phyloP scores from a whole-genome alignment of 371 early-diverging fungal genomes.

The Apophysomyces elegans region DNA sequence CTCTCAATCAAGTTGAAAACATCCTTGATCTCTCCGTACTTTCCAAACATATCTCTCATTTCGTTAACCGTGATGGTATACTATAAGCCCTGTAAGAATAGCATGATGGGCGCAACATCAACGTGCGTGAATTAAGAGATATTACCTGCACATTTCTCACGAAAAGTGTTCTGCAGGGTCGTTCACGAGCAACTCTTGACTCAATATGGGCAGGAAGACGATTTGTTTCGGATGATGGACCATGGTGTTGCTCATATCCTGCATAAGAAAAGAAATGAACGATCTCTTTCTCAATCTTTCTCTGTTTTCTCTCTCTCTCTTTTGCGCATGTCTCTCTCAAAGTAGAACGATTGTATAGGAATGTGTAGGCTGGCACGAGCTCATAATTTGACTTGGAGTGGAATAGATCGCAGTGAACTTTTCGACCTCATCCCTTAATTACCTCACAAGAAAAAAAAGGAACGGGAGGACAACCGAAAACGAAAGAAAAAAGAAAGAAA shows the following conservation, averaged over 20 bases:
- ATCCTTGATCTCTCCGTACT: constrained; percentile 57
- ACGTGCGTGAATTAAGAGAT: background rate
- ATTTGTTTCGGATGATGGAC: constrained; percentile 6
- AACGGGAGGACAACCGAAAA: too few relatives aligned
- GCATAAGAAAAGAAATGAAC: constrained; percentile 8
- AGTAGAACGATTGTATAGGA: background rate
- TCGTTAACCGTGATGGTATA: constrained; percentile 22
- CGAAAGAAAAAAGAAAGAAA: background rate
- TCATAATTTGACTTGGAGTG: background rate
- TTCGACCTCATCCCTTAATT: background rate
- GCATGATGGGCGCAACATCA: background rate
- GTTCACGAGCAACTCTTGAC: constrained; percentile 50
- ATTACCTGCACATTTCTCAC: constrained; percentile 63
- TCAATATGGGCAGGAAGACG: constrained; percentile 45
- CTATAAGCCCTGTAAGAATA: constrained; percentile 8
- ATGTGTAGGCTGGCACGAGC: background rate
- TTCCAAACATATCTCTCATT: constrained; percentile 43
- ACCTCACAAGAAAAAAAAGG: background rate
- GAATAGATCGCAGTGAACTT: background rate
- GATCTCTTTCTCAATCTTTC: background rate
- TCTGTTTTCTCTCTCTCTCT: background rate
- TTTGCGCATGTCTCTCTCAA: background rate
- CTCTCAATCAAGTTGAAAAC: constrained; percentile 49
- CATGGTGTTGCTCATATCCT: constrained; percentile 11
- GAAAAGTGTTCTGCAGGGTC: constrained; percentile 58